Evolutionary conservation across 2,329 filamentous ascomycete species (phyloP), one percentile per base, ranked within the genome.

Genomic region (Harringtonia lauricola): DNA sequence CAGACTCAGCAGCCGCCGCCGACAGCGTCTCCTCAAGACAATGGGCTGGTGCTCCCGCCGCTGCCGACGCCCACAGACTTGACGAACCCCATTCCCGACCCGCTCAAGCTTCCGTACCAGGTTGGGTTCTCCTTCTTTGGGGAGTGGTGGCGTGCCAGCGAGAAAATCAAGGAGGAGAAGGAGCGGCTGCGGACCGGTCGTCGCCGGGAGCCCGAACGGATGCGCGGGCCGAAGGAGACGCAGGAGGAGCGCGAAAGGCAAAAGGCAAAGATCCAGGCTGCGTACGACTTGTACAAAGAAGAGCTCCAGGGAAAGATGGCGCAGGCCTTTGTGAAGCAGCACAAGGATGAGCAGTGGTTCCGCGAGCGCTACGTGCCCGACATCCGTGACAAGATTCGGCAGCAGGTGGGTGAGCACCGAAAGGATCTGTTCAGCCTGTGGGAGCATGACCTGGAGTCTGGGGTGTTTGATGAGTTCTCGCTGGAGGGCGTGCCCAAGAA

Each of bases 311-410:
- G 73, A 4, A 82, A 80, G 59, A 90, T 95, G 83, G 89, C 92
- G 1, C 81, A 88, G 51, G 71, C 76, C 1, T 98, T 98, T 59
- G 92, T 98, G 35, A 78, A 83, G 40, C 83, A 88, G 54, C 92
- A 98, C 64, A 95, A 94, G 60, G 80, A 81, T 36, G 92, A 98
- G 61, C 90, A 98, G 59, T 98, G 92, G 92, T 98, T 98, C 66
- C 86, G 83, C 54, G 92, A 98, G 64, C 81, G 87, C 59, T 98
- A 98, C 55, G 81, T 94, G 26, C 77, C 86, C 1, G 86, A 92
- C 52, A 79, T 90, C 43, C 74, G 86, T 42, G 81, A 89, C 51
- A 72, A 75, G 2, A 78, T 95, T 55, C 81, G 83, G 44, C 68
- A 70, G 47, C 83, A 86, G 55, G 68, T 96, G 42, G 83, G 83